Conservation (phyloP, 768 basidiomycete species). For the Trametes punicea region DNA sequence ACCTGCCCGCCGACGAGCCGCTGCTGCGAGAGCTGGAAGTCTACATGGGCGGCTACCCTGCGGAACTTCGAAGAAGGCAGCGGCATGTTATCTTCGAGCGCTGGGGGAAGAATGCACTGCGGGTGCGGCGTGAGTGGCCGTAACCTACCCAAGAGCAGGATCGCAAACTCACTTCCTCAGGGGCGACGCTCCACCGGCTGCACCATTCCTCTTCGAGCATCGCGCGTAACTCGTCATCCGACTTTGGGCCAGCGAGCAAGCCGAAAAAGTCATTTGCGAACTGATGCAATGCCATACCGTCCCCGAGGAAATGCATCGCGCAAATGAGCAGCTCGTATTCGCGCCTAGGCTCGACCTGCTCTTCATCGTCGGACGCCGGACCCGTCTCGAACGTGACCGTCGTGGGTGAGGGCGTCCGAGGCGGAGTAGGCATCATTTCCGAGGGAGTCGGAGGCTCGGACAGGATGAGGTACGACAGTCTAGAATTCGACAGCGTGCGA, state of each 20-base stretch:
- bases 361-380: constrained; percentile 18
- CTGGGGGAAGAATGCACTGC: constrained; percentile 34
- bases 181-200: constrained; percentile 26
- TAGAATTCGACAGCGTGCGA: constrained; percentile 62
- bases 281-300: constrained; percentile 83
- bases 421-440: constrained; percentile 31
- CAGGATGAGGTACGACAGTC: constrained; percentile 66
- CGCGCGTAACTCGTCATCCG: constrained; percentile 30
- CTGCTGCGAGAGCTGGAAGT: constrained; percentile 51
- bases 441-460: constrained; percentile 28
- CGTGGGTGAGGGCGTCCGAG: constrained; percentile 30
- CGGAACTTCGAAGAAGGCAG: constrained; percentile 38
- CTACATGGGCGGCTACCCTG: constrained; percentile 47
- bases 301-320: constrained; percentile 79
- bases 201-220: constrained; percentile 34
- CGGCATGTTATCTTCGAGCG: constrained; percentile 46
- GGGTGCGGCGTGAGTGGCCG: not conserved
- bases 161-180: constrained; percentile 19
- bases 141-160: not conserved
- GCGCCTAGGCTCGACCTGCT: constrained; percentile 18
- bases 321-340: constrained; percentile 67
- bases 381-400: not conserved
- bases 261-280: constrained; percentile 79
- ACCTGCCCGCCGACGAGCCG: constrained; percentile 70
- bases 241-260: constrained; percentile 44